These are phyloP conservation scores for Teratosphaeria epicoccoides DNA, from an alignment of 2,329 filamentous ascomycete species.

Conservation along the genomic window DNA sequence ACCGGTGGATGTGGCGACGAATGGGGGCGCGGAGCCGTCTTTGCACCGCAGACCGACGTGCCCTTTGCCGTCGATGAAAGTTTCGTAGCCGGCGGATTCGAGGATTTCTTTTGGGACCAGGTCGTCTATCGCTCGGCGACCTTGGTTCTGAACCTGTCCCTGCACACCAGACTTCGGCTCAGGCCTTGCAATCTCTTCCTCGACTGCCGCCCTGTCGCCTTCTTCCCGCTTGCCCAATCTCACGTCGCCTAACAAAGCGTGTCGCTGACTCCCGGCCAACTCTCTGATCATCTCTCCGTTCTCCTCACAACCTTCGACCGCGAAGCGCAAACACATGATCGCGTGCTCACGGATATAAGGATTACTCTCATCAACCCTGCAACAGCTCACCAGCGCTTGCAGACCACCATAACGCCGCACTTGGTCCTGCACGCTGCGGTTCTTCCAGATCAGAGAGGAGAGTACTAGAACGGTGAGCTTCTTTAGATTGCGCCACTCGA, in stretches of 20 bases:
- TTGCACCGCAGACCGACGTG: conserved; percentile 38
- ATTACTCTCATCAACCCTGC: conserved; percentile 83
- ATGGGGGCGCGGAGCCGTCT: conserved; percentile 15
- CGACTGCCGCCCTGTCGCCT: conserved; percentile 4
- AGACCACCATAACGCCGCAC: conserved; percentile 78
- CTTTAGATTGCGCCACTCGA: conserved; percentile 75
- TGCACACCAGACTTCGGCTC: too few relatives aligned
- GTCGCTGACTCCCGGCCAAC: conserved; percentile 29
- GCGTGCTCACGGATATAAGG: conserved; percentile 88
- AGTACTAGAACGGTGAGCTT: conserved; percentile 86
- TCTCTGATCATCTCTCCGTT: conserved; percentile 62
- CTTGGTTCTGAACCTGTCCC: too few relatives aligned
- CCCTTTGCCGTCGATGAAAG: conserved; percentile 39
- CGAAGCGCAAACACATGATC: conserved; percentile 74
- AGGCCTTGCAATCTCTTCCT: too few relatives aligned
- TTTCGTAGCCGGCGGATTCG: conserved; percentile 40
- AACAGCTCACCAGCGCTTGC: conserved; percentile 78
- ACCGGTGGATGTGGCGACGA: neutral
- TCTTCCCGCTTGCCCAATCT: neutral
- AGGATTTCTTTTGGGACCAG: conserved; percentile 37
- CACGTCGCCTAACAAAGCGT: neutral
- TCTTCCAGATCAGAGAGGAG: conserved; percentile 79
- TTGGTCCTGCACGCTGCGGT: conserved; percentile 73
- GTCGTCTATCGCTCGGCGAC: neutral
- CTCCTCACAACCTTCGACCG: conserved; percentile 56